Conservation (phyloP, 441 rosid species). For the Bruguiera hainesii region DNA sequence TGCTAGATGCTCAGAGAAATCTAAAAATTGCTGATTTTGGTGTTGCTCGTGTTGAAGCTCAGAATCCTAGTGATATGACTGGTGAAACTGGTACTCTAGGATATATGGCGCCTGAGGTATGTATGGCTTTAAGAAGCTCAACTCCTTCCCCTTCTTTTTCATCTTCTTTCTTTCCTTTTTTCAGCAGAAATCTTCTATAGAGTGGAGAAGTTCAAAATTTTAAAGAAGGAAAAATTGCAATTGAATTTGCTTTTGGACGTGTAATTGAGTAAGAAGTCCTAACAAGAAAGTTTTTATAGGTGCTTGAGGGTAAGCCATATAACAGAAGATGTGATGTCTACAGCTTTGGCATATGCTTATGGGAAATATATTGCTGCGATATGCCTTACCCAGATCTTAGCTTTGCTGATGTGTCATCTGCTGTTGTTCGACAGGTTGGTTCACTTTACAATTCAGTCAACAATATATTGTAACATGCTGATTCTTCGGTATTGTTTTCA, state of each 20-base stretch:
- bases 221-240: background rate
- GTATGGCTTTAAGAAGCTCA: too few relatives aligned
- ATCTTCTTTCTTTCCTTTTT: too few relatives aligned
- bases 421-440: constrained; percentile 81
- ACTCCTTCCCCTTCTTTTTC: too few relatives aligned
- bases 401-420: constrained; percentile 74
- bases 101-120: constrained; percentile 98
- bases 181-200: too few relatives aligned
- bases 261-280: constrained; percentile 7
- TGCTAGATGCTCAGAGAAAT: constrained; percentile 50
- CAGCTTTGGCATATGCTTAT: constrained; percentile 94
- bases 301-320: constrained; percentile 89
- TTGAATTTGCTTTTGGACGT: background rate
- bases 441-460: constrained; percentile 8
- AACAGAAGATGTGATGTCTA: constrained; percentile 92
- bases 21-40: constrained; percentile 94
- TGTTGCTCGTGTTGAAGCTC: constrained; percentile 93
- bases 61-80: constrained; percentile 86
- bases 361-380: constrained; percentile 95
- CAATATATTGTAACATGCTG: background rate
- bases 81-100: constrained; percentile 97
- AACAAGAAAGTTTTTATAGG: constrained; percentile 39
- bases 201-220: too few relatives aligned
- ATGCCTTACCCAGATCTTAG: constrained; percentile 90
- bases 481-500: background rate